Conservation (phyloP, 2,329 filamentous ascomycete genomes). For the Rhexocercosporidium sp. region DNA sequence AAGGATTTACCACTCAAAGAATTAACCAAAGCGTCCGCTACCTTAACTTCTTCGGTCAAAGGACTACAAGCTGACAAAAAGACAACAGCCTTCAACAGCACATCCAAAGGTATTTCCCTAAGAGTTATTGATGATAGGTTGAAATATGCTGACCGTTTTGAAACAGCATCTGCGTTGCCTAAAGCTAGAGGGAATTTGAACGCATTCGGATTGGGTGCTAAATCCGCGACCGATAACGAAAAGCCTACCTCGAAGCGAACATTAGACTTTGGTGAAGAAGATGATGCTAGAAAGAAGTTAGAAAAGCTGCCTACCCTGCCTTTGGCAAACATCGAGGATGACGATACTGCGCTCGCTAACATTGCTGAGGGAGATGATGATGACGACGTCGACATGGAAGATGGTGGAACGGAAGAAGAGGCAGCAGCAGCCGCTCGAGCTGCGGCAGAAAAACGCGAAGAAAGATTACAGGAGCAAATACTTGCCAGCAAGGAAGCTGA, state of each 20-base stretch:
- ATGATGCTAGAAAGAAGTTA: conserved; percentile 84
- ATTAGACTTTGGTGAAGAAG: conserved; percentile 86
- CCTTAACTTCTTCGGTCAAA: conserved; percentile 47
- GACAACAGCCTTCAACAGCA: conserved; percentile 47
- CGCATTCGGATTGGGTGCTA: conserved; percentile 80
- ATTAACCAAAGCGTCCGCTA: conserved; percentile 50
- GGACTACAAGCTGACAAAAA: conserved; percentile 50
- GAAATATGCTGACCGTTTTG: conserved; percentile 27
- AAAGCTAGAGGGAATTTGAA: conserved; percentile 77
- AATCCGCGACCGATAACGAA: conserved; percentile 66
- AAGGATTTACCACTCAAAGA: conserved; percentile 58
- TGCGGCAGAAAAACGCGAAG: conserved; percentile 83
- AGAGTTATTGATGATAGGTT: not conserved
- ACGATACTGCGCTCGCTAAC: conserved; percentile 58
- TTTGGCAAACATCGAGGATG: conserved; percentile 64
- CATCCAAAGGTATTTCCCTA: conserved; percentile 45
- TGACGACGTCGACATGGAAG: conserved; percentile 75
- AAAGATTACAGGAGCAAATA: conserved; percentile 57
- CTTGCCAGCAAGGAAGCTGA: conserved; percentile 42
- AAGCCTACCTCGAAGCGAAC: conserved; percentile 74
- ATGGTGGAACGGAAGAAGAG: conserved; percentile 85
- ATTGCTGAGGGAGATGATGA: conserved; percentile 66
- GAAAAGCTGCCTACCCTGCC: conserved; percentile 85
- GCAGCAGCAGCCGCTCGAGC: conserved; percentile 83
- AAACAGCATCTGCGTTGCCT: conserved; percentile 56